phyloP scores from a whole-genome alignment of 768 basidiomycete species.

The Lentinula edodes region DNA sequence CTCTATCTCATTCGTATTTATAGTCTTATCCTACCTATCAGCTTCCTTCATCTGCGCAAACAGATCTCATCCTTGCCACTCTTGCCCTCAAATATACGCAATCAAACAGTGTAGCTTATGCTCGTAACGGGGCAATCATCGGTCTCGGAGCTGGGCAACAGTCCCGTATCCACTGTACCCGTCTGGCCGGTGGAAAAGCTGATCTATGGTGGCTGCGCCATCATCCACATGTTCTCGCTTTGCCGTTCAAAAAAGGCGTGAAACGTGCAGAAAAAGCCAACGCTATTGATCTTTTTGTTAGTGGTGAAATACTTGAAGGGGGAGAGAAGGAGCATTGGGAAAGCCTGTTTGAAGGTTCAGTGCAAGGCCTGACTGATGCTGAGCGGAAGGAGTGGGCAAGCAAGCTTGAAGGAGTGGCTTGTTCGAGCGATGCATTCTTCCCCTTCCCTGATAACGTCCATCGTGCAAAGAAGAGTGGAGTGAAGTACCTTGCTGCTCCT shows the following conservation, averaged over 20 bases:
- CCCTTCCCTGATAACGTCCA: slow-evolving; percentile 99
- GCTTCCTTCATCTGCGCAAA: slow-evolving; percentile 72
- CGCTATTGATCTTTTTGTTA: slow-evolving; percentile 95
- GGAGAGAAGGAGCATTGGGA: slow-evolving; percentile 93
- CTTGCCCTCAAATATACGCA: slow-evolving; percentile 98
- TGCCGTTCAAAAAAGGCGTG: slow-evolving; percentile 96
- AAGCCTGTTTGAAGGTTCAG: slow-evolving; percentile 68
- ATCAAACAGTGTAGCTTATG: slow-evolving; percentile 97
- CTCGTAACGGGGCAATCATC: slow-evolving; percentile 85
- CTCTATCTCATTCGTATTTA: slow-evolving; percentile 6
- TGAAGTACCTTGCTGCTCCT: slow-evolving; percentile 86
- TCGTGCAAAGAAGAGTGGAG: slow-evolving; percentile 86
- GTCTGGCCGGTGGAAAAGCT: slow-evolving; percentile 95
- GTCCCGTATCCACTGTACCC: slow-evolving; percentile 98
- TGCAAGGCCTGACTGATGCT: slow-evolving; percentile 54
- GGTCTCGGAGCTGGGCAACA: slow-evolving; percentile 98
- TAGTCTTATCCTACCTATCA: slow-evolving; percentile 20
- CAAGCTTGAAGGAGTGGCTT: slow-evolving; percentile 79
- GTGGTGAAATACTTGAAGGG: slow-evolving; percentile 83
- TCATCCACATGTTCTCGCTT: slow-evolving; percentile 85
- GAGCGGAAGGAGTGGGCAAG: slow-evolving; percentile 74
- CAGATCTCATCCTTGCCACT: slow-evolving; percentile 94
- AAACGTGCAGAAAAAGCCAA: slow-evolving; percentile 99
- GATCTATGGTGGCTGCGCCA: slow-evolving; percentile 99
- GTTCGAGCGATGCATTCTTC: slow-evolving; percentile 99